Percentiles rank a stretch among this genome's conserved stretches.
These are phyloP conservation scores for Kodamaea derodonti DNA, from an alignment of 1,139 yeast species.

Conservation along the genomic window DNA sequence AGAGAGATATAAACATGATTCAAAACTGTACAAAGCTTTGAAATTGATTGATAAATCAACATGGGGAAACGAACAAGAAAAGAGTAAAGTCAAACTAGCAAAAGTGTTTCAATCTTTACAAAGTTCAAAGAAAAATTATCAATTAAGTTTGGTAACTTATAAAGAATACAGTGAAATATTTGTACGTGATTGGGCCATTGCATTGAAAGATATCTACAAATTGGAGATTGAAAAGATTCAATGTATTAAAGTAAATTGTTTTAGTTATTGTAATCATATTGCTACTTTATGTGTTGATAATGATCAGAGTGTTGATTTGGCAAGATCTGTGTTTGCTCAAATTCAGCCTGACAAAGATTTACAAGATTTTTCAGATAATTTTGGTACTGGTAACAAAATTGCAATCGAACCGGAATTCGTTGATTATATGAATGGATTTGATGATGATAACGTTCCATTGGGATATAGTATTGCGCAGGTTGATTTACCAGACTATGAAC, in stretches of 20 bases:
- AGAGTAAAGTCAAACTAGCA: conserved; percentile 56
- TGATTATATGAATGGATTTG: conserved; percentile 38
- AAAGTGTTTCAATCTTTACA: conserved; percentile 50
- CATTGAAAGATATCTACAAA: conserved; percentile 67
- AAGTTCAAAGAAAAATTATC: conserved; percentile 54
- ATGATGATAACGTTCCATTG: conserved; percentile 17
- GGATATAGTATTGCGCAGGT: conserved; percentile 26
- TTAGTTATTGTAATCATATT: conserved; percentile 76
- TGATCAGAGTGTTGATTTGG: conserved; percentile 70
- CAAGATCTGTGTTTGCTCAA: conserved; percentile 64
- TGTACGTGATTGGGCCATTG: conserved; percentile 74
- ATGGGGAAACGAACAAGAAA: conserved; percentile 76
- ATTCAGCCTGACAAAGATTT: conserved; percentile 65
- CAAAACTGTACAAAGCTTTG: conserved; percentile 55
- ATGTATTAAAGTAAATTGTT: conserved; percentile 69
- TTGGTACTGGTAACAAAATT: conserved; percentile 67
- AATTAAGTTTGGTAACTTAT: conserved; percentile 52
- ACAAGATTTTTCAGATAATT: conserved; percentile 47
- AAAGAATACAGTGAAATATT: conserved; percentile 69
- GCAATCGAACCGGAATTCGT: conserved; percentile 49
- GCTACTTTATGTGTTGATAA: conserved; percentile 77
- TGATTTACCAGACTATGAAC: conserved; percentile 33
- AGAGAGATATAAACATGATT: conserved; percentile 54
- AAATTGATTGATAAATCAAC: conserved; percentile 66
- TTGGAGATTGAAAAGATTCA: conserved; percentile 79